These are phyloP conservation scores for Gomphus bonarii DNA, from an alignment of 1,284 basidiomycete species.

Conservation along the genomic window DNA sequence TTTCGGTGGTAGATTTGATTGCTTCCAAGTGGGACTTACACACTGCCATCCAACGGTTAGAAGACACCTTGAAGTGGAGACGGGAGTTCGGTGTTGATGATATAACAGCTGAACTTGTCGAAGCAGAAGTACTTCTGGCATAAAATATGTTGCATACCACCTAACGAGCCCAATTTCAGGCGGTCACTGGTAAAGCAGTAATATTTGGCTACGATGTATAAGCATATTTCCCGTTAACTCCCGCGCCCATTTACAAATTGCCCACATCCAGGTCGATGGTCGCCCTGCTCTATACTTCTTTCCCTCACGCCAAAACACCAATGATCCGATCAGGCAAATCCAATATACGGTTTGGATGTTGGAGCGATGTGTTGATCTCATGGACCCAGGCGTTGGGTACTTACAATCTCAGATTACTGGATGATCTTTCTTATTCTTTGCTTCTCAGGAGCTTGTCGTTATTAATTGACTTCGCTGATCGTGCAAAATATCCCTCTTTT, in stretches of 20 bases:
- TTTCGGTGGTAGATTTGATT: slow-evolving; percentile 28
- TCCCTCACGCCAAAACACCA: slow-evolving; percentile 77
- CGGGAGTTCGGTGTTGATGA: slow-evolving; percentile 63
- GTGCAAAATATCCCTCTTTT: slow-evolving; percentile 66
- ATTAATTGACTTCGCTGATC: slow-evolving; percentile 79
- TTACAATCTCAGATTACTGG: slow-evolving; percentile 22
- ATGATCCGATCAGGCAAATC: slow-evolving; percentile 63
- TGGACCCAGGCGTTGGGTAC: slow-evolving; percentile 69
- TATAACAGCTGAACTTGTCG: slow-evolving; percentile 47
- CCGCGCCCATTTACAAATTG: neutral
- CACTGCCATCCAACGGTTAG: slow-evolving; percentile 48
- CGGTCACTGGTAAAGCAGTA: slow-evolving; percentile 63
- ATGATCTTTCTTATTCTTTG: neutral
- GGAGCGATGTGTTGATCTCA: slow-evolving; percentile 61
- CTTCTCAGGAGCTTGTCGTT: slow-evolving; percentile 41
- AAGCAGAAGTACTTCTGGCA: slow-evolving; percentile 47
- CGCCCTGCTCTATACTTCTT: slow-evolving; percentile 72
- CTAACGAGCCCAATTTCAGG: slow-evolving; percentile 26
- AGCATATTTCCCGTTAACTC: neutral
- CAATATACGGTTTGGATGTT: slow-evolving; percentile 68
- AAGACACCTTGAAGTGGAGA: slow-evolving; percentile 64
- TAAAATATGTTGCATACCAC: slow-evolving; percentile 2
- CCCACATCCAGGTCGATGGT: slow-evolving; percentile 27
- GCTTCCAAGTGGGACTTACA: slow-evolving; percentile 59
- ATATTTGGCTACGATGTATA: slow-evolving; percentile 63